Percentiles rank a stretch among this genome's conserved stretches.
Conservation (phyloP, 495 filamentous ascomycete genomes). For the Daldinia bambusicola region DNA sequence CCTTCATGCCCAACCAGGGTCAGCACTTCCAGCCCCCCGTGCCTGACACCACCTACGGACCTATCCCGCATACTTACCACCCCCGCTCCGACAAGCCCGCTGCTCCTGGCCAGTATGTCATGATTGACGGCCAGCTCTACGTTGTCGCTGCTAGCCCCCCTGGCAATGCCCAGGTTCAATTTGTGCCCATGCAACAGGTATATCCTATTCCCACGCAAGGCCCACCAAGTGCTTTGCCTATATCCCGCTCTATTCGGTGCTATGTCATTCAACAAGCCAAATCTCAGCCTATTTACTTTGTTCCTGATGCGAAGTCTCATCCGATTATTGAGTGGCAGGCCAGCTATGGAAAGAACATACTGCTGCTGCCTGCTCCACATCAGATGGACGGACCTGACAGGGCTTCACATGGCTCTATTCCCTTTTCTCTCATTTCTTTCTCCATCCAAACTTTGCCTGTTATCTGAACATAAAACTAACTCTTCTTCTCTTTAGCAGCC, state of each 20-base stretch:
- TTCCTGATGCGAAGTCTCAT: constrained; percentile 44
- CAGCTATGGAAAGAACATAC: constrained; percentile 12
- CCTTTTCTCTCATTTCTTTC: constrained; percentile 11
- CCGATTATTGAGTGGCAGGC: constrained; percentile 13
- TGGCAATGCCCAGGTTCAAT: constrained; percentile 32
- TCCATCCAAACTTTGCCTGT: constrained; percentile 4
- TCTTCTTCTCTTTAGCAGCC: constrained; percentile 24
- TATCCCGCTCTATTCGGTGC: constrained; percentile 6
- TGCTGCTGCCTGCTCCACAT: not conserved
- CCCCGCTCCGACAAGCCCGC: constrained; percentile 53
- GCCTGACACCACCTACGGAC: constrained; percentile 56
- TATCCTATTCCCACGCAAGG: constrained; percentile 27
- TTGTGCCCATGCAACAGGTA: constrained; percentile 38
- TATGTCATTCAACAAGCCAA: constrained; percentile 17
- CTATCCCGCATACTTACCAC: constrained; percentile 56
- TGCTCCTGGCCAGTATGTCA: constrained; percentile 27
- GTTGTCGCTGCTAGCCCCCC: constrained; percentile 10
- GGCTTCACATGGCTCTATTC: not conserved
- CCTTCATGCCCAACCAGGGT: constrained; percentile 44
- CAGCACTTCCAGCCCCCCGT: constrained; percentile 60
- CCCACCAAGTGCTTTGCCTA: constrained; percentile 4
- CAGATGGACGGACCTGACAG: not conserved
- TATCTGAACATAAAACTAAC: constrained; percentile 36
- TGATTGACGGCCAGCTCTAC: constrained; percentile 17
- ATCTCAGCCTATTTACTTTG: constrained; percentile 19